Conservation (phyloP, 768 basidiomycete species). For the Leccinum olivaceopallidum region DNA sequence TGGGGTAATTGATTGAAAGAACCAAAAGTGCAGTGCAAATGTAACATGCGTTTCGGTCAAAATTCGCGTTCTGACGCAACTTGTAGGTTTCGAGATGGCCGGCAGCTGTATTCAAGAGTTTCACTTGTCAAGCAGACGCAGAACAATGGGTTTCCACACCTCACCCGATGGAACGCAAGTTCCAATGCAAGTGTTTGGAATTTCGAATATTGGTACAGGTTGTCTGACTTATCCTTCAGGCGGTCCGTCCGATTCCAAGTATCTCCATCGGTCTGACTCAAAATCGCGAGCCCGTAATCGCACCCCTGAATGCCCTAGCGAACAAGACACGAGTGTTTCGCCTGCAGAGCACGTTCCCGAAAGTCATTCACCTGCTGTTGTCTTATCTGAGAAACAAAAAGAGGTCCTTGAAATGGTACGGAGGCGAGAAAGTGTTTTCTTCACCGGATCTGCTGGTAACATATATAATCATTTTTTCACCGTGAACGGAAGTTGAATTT, state of each 20-base stretch:
- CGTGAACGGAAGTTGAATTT: slow-evolving; percentile 3
- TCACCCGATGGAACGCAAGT: slow-evolving; percentile 20
- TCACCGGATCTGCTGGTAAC: slow-evolving; percentile 79
- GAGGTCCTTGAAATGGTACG: slow-evolving; percentile 53
- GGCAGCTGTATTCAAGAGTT: slow-evolving; percentile 53
- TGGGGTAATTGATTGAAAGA: background rate
- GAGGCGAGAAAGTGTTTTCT: slow-evolving; percentile 69
- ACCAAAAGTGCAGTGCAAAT: slow-evolving; percentile 46
- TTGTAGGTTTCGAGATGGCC: slow-evolving; percentile 55
- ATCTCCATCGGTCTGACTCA: background rate
- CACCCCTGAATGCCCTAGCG: background rate
- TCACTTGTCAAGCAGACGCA: slow-evolving; percentile 44
- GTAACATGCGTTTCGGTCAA: slow-evolving; percentile 26
- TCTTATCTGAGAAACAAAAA: slow-evolving; percentile 54
- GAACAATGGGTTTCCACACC: slow-evolving; percentile 46
- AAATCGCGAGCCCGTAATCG: background rate
- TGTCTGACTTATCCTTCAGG: slow-evolving; percentile 11
- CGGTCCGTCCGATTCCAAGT: background rate
- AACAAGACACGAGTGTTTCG: slow-evolving; percentile 1
- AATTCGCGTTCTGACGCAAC: background rate
- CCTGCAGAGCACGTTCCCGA: background rate
- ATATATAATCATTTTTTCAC: background rate
- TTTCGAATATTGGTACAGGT: background rate
- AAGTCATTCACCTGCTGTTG: slow-evolving; percentile 22
- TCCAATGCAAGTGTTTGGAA: slow-evolving; percentile 1